Evolutionary conservation across 1,284 basidiomycete species (phyloP), one percentile per base, ranked within the genome.

Genomic region (Ceratobasidium sp.): DNA sequence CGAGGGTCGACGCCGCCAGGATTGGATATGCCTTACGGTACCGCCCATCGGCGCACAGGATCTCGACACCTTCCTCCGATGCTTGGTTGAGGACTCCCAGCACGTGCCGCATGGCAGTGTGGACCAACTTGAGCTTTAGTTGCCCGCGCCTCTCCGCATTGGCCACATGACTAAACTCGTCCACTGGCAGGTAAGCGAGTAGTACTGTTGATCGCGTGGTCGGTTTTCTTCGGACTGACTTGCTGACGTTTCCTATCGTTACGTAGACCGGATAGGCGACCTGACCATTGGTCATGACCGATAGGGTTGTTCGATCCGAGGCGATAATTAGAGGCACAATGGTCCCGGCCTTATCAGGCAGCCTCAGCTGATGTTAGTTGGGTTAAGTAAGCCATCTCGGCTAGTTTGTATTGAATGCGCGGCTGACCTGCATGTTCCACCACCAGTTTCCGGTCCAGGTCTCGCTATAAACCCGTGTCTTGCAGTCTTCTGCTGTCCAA

Each of bases 1-100:
- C 81, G 9, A 80, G 81, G 23, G 81, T 52, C 42, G 79, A 81
- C 0, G 71, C 78, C 13, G 80, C 80, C 0, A 82, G 75, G 23
- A 81, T 77, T 20, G 65, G 65, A 48, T 50, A 67, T 13, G 23
- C 42, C 17, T 48, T 28, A 2, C 48, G 65, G 1, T 75, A 57
- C 17, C 50, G 7, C 6, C 77, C 71, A 62, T 81, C 80, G 2
- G 78, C 78, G 68, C 80, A 80, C 1, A 48, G 40, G 59, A 81
- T 79, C 20, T 69, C 42, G 10, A 78, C 57, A 20, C 80, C 80
- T n/a, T n/a, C n/a, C n/a, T n/a, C n/a, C n/a, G n/a, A n/a, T n/a
- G n/a, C n/a, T n/a, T n/a, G n/a, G n/a, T n/a, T n/a, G n/a, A n/a
- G n/a, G n/a, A n/a, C n/a, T n/a, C n/a, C n/a, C n/a, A n/a, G n/a